These are phyloP conservation scores for Venturia aucupariae DNA, from an alignment of 2,329 filamentous ascomycete genomes.

Conservation along the genomic window DNA sequence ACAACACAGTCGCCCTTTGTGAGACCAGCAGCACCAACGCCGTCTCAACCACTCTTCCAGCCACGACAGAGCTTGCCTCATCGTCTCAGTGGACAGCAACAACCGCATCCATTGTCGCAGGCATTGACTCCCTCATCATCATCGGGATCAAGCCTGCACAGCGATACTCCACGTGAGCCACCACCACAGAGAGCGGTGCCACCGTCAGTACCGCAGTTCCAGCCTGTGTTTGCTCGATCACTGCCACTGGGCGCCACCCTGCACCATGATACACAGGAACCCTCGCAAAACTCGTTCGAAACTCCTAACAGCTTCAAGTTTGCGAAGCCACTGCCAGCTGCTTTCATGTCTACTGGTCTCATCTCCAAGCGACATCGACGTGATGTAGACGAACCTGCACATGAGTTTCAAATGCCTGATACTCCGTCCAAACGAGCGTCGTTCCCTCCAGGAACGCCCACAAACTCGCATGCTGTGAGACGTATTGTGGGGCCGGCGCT, in stretches of 20 bases:
- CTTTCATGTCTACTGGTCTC: constrained; percentile 88
- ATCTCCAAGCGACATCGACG: constrained; percentile 84
- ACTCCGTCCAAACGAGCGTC: constrained; percentile 90
- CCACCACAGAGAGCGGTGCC: constrained; percentile 31
- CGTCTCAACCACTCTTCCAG: background rate
- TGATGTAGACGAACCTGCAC: constrained; percentile 49
- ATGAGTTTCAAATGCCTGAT: constrained; percentile 62
- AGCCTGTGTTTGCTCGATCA: constrained; percentile 57
- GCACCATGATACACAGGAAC: constrained; percentile 23
- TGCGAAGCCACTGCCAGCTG: constrained; percentile 66
- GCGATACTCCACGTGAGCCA: constrained; percentile 59
- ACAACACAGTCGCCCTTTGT: constrained; percentile 54
- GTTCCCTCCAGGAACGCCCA: constrained; percentile 53
- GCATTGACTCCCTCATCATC: constrained; percentile 73
- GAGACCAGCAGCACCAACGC: constrained; percentile 4
- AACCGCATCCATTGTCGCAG: constrained; percentile 71
- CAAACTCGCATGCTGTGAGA: constrained; percentile 45
- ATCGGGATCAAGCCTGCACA: constrained; percentile 66
- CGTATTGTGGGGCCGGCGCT: constrained; percentile 58
- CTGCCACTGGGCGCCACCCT: constrained; percentile 54
- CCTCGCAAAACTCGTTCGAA: constrained; percentile 48
- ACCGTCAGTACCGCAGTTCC: background rate
- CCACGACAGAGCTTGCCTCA: constrained; percentile 14
- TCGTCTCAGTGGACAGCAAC: constrained; percentile 30
- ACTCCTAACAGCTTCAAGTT: constrained; percentile 71